Evolutionary conservation across 306 rosid species (phyloP).

Genomic region (Aeschynomene evenia): DNA sequence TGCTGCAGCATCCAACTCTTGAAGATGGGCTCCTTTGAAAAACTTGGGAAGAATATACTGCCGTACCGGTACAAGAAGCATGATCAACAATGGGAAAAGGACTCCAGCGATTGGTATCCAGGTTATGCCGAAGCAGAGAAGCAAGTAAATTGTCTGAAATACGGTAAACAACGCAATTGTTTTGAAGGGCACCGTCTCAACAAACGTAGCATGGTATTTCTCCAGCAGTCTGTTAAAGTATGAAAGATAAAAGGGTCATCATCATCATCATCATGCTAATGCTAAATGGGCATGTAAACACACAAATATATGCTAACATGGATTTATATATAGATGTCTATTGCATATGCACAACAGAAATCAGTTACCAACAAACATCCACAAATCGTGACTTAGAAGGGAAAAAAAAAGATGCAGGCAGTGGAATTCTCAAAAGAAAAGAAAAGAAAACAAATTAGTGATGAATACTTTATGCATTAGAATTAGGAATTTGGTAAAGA

Average conservation of each 20-base stretch:
- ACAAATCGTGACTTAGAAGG: background rate
- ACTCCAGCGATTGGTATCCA: constrained; percentile 98
- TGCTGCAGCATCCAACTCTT: constrained; percentile 87
- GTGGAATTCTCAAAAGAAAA: background rate
- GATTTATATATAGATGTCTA: background rate
- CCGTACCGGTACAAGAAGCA: constrained; percentile 96
- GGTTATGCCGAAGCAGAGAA: constrained; percentile 85
- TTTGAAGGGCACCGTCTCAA: constrained; percentile 89
- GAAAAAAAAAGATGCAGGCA: background rate
- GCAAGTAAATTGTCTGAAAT: constrained; percentile 87
- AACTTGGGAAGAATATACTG: constrained; percentile 82
- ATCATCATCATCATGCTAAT: constrained; percentile 25
- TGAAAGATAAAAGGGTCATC: constrained; percentile 39
- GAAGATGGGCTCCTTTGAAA: constrained; percentile 85
- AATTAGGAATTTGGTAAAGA: background rate
- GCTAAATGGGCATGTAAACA: background rate
- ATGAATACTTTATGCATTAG: background rate
- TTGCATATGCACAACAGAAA: background rate
- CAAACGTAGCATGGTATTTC: constrained; percentile 72
- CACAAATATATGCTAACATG: constrained; percentile 1
- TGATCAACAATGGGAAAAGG: constrained; percentile 88
- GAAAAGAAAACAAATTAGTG: background rate
- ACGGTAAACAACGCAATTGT: constrained; percentile 71
- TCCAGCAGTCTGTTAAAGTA: constrained; percentile 67
- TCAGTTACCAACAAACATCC: constrained; percentile 10